These are phyloP conservation scores for Ensete ventricosum DNA, from an alignment of 176 grass and related monocot species.

Conservation along the genomic window DNA sequence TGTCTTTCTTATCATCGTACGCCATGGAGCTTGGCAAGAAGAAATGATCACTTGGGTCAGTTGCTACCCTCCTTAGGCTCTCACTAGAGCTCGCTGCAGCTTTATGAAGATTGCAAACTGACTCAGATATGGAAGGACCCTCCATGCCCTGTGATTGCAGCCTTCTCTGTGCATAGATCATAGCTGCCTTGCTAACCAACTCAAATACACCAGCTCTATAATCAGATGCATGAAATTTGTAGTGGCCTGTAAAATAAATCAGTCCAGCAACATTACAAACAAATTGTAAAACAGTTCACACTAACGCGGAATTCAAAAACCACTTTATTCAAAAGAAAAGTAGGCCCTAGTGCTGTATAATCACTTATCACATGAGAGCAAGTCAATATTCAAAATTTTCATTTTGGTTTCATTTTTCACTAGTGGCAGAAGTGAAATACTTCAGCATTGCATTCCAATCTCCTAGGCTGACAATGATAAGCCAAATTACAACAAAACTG, in stretches of 20 bases:
- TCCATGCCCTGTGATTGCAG: conserved; percentile 17
- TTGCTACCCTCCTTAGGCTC: conserved; percentile 28
- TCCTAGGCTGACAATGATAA: too few species aligned
- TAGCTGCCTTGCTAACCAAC: conserved; percentile 44
- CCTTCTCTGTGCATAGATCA: conserved; percentile 36
- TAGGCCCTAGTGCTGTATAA: too few species aligned
- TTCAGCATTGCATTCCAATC: too few species aligned
- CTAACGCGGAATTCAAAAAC: too few species aligned
- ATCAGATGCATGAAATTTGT: conserved; percentile 59
- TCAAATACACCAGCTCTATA: conserved; percentile 55
- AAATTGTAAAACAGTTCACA: too few species aligned
- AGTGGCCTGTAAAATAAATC: conserved; percentile 49
- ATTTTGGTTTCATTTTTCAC: neutral
- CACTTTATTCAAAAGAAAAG: too few species aligned
- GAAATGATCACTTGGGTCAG: conserved; percentile 31
- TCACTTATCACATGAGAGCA: neutral
- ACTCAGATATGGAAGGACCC: conserved; percentile 16
- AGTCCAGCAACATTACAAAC: too few species aligned
- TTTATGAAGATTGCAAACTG: conserved; percentile 20
- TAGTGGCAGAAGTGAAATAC: too few species aligned
- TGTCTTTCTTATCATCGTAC: conserved; percentile 42
- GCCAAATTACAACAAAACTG: too few species aligned
- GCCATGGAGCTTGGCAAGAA: conserved; percentile 62
- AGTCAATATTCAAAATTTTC: neutral
- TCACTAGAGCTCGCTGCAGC: conserved; percentile 26